Conservation (phyloP, 1,139 yeast genomes). For the Zygotorulaspora mrakii region DNA sequence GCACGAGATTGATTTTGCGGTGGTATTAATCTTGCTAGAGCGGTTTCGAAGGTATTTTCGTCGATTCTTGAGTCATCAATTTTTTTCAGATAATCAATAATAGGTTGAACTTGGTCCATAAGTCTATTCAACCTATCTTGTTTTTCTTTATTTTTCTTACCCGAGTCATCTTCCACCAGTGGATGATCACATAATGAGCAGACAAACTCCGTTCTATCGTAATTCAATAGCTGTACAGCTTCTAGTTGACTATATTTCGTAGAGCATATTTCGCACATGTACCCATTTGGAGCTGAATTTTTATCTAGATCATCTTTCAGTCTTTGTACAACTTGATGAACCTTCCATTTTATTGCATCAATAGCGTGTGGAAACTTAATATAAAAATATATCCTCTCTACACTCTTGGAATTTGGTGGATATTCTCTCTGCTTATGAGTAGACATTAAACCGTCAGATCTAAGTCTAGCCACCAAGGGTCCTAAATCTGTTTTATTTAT, state of each 20-base stretch:
- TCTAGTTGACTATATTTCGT: constrained; percentile 81
- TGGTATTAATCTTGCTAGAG: constrained; percentile 76
- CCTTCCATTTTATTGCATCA: constrained; percentile 94
- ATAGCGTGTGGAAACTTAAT: constrained; percentile 91
- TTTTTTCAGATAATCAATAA: constrained; percentile 74
- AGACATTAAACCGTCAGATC: constrained; percentile 73
- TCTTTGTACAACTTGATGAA: constrained; percentile 75
- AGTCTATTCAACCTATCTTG: constrained; percentile 79
- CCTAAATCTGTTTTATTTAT: constrained; percentile 85
- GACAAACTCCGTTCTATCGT: constrained; percentile 72
- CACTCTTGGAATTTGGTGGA: constrained; percentile 64
- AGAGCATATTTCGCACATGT: constrained; percentile 81
- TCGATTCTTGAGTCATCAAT: constrained; percentile 83
- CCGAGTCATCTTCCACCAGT: constrained; percentile 82
- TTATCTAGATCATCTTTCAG: constrained; percentile 77
- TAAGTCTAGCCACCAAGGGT: constrained; percentile 70
- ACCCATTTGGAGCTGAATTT: constrained; percentile 90
- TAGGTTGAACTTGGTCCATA: constrained; percentile 87
- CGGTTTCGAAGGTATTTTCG: constrained; percentile 82
- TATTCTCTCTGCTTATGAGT: constrained; percentile 80
- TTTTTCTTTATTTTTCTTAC: constrained; percentile 73
- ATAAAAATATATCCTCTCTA: constrained; percentile 75
- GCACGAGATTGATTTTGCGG: constrained; percentile 71
- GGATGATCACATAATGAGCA: constrained; percentile 80
- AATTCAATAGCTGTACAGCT: constrained; percentile 75